phyloP scores from a whole-genome alignment of 805 yeast species.

The Candida glaebosa region DNA sequence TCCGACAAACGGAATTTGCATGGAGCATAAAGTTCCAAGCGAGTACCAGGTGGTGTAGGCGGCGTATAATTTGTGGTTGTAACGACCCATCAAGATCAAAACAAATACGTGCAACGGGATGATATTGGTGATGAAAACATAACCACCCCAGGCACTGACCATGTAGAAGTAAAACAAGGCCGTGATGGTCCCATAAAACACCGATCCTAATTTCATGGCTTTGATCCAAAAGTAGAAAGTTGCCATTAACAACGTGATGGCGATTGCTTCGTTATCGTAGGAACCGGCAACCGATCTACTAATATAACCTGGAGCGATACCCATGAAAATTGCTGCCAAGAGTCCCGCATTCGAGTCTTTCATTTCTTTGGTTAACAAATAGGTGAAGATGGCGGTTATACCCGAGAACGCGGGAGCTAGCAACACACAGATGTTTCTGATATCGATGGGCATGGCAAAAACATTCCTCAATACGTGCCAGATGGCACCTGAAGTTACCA shows the following conservation, averaged over 20 bases:
- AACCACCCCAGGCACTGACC: constrained; percentile 99
- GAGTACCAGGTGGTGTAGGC: constrained; percentile 97
- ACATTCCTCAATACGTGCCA: constrained; percentile 65
- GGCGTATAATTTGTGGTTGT: constrained; percentile 74
- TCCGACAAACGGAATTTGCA: constrained; percentile 99
- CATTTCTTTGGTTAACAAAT: constrained; percentile 82
- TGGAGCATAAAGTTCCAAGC: constrained; percentile 94
- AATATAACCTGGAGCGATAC: constrained; percentile 97
- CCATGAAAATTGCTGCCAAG: constrained; percentile 90
- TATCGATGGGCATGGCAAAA: constrained; percentile 82
- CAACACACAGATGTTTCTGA: constrained; percentile 91
- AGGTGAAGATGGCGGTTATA: constrained; percentile 85
- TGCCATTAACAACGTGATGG: constrained; percentile 91
- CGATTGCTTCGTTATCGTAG: constrained; percentile 98
- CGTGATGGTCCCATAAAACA: constrained; percentile 76
- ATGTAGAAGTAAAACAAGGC: constrained; percentile 93
- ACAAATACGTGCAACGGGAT: constrained; percentile 94
- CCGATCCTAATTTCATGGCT: constrained; percentile 86
- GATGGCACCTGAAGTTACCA: constrained; percentile 94
- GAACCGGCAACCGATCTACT: constrained; percentile 98
- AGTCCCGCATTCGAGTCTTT: constrained; percentile 88
- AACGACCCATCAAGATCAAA: constrained; percentile 90
- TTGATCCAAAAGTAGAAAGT: constrained; percentile 96
- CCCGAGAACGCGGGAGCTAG: constrained; percentile 97
- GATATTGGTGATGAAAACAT: constrained; percentile 96